Percentiles rank a stretch among this genome's conserved stretches.
phyloP scores from a whole-genome alignment of 768 basidiomycete species.

The Strobilomyces echinocephalus region DNA sequence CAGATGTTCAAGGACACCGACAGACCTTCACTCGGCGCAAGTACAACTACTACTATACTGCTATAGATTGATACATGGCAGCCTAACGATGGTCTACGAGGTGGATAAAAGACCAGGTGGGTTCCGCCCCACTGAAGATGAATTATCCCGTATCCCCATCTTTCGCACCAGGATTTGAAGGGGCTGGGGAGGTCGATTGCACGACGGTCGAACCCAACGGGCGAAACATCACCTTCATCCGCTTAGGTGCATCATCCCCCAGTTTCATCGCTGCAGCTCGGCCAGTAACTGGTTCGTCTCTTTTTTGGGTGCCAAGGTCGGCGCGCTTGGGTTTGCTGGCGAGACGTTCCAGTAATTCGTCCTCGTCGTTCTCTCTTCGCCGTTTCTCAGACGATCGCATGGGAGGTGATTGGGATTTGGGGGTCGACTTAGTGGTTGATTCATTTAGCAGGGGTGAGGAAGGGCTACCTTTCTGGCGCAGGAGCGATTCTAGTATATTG shows the following conservation, averaged over 20 bases:
- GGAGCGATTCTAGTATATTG: constrained; percentile 51
- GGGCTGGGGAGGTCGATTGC: constrained; percentile 36
- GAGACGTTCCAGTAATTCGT: constrained; percentile 60
- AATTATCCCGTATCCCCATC: constrained; percentile 71
- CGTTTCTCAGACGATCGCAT: constrained; percentile 66
- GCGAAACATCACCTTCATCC: constrained; percentile 72
- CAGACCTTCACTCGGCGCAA: neutral
- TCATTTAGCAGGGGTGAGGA: constrained; percentile 36
- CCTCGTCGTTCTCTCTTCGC: constrained; percentile 63
- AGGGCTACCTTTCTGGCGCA: constrained; percentile 33
- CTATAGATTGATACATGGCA: constrained; percentile 9
- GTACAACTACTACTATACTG: neutral
- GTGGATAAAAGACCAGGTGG: constrained; percentile 6
- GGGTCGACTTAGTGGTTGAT: constrained; percentile 24
- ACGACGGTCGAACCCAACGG: constrained; percentile 24
- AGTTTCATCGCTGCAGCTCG: constrained; percentile 27
- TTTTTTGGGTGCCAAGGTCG: constrained; percentile 47
- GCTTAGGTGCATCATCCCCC: constrained; percentile 50
- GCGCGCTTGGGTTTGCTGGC: constrained; percentile 53
- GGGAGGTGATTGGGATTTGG: constrained; percentile 34
- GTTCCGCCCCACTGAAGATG: neutral
- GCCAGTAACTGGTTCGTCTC: constrained; percentile 21
- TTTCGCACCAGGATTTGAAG: constrained; percentile 64
- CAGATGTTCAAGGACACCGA: too few species aligned
- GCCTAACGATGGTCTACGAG: neutral